Base-by-base conservation (phyloP, 257 asterid species). In the Lavandula angustifolia region DNA sequence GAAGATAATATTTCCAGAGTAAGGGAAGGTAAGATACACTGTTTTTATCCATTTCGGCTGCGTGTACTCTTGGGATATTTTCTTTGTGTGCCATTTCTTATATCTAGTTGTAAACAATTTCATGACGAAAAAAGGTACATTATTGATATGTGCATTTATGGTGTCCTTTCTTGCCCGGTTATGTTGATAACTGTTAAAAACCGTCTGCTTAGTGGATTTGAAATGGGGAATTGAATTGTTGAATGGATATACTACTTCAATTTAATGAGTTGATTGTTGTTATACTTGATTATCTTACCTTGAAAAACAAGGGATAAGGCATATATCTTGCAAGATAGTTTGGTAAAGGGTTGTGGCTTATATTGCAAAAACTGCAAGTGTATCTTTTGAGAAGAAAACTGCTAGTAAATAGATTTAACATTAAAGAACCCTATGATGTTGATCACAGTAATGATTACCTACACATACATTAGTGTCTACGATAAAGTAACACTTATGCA, bases 1-100 rank as follows among this genome's bases (percentile, higher is more conserved):
- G 81, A 81, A 60, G 74, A 60, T 62, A 47, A 43, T 49, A 66
- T 81, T 48, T 63, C 29, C 42, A 66, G 76, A 63, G 70, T 81
- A 69, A 53, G 76, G 57, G 81, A 75, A 6, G 77, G 86, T 78
- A 62, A 4, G 75, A 51, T 62, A 68, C 51, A 5, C 29, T 18
- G 27, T 34, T 18, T 40, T 56, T 14, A 47, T 69, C 42, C 40
- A 27, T 64, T 48, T 4, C 38, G 6, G 27, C 27, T 50, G 7
- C 22, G 42, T 34, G 6, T 11, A 42, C 1, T 1, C 4, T 43
- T 43, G 31, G 2, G 22, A 43, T 38, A 13, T 68, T 35, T 35
- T 22, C 1, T 61, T 11, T 29, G 4, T 8, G 5, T 68, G 1
- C 5, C 9, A 13, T 42, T 54, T 51, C 35, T n/a, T 27, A 16